phyloP scores from a whole-genome alignment of 345 rosid genomes.

The Citrus inodora region DNA sequence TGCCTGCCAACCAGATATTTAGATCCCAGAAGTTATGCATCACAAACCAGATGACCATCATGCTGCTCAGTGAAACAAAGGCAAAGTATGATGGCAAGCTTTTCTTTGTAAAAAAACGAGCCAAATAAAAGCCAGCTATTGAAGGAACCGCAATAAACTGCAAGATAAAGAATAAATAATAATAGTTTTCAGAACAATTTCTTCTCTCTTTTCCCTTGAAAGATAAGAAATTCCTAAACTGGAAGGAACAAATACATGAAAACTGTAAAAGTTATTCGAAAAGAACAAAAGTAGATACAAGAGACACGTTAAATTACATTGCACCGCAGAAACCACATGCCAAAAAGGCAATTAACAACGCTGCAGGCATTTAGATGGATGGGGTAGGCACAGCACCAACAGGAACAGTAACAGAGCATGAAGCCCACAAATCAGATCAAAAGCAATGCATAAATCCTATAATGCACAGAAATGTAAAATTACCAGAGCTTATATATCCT shows the following conservation, averaged over 20 bases:
- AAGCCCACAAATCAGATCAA: background rate
- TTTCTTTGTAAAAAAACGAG: slow-evolving; percentile 88
- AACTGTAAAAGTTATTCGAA: background rate
- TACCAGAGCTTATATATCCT: background rate
- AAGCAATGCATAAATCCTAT: background rate
- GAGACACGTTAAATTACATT: background rate
- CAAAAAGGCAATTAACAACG: background rate
- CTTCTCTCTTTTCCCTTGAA: background rate
- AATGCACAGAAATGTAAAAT: background rate
- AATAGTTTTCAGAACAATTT: slow-evolving; percentile 3
- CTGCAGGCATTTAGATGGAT: background rate
- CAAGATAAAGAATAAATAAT: slow-evolving; percentile 22
- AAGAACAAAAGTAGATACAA: background rate
- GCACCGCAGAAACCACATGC: background rate
- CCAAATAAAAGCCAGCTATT: slow-evolving; percentile 86
- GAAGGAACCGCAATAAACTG: slow-evolving; percentile 93
- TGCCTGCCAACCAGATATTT: slow-evolving; percentile 98
- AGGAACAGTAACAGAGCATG: background rate
- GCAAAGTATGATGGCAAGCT: slow-evolving; percentile 88
- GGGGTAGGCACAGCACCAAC: background rate
- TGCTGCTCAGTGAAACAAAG: slow-evolving; percentile 88
- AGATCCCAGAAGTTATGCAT: slow-evolving; percentile 97
- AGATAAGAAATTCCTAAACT: background rate
- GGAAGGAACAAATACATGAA: background rate
- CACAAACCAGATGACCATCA: slow-evolving; percentile 90